These are phyloP conservation scores for Septoria petroselini DNA, from an alignment of 2,329 filamentous ascomycete genomes.

Conservation along the genomic window DNA sequence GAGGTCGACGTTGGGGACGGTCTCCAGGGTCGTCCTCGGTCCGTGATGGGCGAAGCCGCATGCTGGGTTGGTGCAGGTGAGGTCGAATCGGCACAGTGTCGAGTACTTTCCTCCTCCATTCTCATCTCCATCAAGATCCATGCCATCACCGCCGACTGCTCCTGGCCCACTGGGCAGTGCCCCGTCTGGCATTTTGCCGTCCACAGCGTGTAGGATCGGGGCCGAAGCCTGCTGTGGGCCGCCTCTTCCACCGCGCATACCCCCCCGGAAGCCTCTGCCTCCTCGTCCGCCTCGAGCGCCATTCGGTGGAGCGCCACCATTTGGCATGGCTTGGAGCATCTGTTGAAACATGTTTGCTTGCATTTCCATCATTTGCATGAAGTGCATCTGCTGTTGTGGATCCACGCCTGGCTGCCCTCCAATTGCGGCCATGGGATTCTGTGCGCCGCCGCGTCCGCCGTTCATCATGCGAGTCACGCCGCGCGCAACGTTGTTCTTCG, in stretches of 20 bases:
- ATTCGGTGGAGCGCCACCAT: slow-evolving; percentile 41
- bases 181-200: slow-evolving; percentile 27
- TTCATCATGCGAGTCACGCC: slow-evolving; percentile 41
- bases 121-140: slow-evolving; percentile 61
- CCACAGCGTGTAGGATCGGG: slow-evolving; percentile 22
- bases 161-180: slow-evolving; percentile 21
- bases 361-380: slow-evolving; percentile 60
- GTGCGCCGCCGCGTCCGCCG: slow-evolving; percentile 26
- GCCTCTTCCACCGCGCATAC: slow-evolving; percentile 17
- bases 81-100: slow-evolving; percentile 83
- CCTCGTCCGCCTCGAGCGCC: slow-evolving; percentile 40
- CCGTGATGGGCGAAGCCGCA: slow-evolving; percentile 95
- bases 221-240: slow-evolving; percentile 8
- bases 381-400: slow-evolving; percentile 67
- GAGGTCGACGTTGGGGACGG: slow-evolving; percentile 74
- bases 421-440: slow-evolving; percentile 39
- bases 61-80: slow-evolving; percentile 80
- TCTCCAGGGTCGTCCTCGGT: slow-evolving; percentile 62
- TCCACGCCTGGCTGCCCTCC: slow-evolving; percentile 51
- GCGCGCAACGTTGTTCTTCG: slow-evolving; percentile 55
- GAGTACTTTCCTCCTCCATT: slow-evolving; percentile 56
- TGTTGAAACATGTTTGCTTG: slow-evolving; percentile 84
- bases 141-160: slow-evolving; percentile 43
- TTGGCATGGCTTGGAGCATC: slow-evolving; percentile 43
- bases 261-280: slow-evolving; percentile 21